Evolutionary conservation across 108 stramenopile genomes (phyloP).

Genomic region (Stephanodiscus triporus): DNA sequence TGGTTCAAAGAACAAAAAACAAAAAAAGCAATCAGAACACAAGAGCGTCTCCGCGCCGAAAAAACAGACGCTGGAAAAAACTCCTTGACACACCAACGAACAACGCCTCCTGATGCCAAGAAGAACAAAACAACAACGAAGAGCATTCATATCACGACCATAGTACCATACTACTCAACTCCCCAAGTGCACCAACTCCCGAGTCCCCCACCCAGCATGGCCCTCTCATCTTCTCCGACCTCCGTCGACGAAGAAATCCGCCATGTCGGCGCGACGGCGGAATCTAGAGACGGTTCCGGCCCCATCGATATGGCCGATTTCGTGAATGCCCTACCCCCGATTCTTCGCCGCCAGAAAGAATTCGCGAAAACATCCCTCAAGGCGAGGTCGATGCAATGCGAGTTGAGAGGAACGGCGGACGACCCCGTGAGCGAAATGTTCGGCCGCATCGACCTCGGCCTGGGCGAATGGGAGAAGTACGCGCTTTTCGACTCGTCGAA

Average conservation of each 20-base stretch:
- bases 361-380: constrained; percentile 19
- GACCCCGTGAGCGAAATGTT: constrained; percentile 32
- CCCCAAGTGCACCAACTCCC: too few species aligned
- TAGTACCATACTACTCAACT: too few species aligned
- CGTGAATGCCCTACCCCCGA: constrained; percentile 23
- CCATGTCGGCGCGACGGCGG: neutral
- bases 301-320: constrained; percentile 22
- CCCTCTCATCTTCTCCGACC: constrained; percentile 3
- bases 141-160: too few species aligned
- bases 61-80: too few species aligned
- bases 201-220: too few species aligned
- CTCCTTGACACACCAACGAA: too few species aligned
- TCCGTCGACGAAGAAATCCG: neutral
- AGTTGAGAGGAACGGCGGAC: constrained; percentile 18
- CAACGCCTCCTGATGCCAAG: too few species aligned
- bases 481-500: constrained; percentile 51
- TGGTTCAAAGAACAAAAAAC: too few species aligned
- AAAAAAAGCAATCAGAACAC: too few species aligned
- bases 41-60: too few species aligned
- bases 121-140: too few species aligned
- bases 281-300: neutral
- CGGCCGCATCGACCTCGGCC: constrained; percentile 45
- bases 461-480: constrained; percentile 55
- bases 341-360: constrained; percentile 17
- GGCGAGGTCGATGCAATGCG: constrained; percentile 6